These are phyloP conservation scores for Rhododendron molle DNA, from an alignment of 148 eudicot species.

Conservation along the genomic window DNA sequence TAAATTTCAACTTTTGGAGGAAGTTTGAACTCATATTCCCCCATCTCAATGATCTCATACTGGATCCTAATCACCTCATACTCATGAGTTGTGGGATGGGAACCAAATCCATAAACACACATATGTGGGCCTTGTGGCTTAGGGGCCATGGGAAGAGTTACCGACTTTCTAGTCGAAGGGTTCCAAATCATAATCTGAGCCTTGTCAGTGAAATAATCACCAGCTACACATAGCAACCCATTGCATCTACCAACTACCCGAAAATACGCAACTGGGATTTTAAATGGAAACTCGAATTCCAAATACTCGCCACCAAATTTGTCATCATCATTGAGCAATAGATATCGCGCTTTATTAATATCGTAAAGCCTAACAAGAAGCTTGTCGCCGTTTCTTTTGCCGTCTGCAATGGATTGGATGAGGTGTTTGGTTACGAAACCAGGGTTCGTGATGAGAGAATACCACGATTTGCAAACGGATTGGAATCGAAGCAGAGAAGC, in stretches of 20 bases:
- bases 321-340: constrained; percentile 6
- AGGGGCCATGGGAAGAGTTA: neutral
- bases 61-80: neutral
- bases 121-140: neutral
- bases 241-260: constrained; percentile 27
- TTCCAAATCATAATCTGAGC: constrained; percentile 28
- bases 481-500: neutral
- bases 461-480: constrained; percentile 6
- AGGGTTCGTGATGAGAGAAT: constrained; percentile 5
- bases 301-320: constrained; percentile 7
- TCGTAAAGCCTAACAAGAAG: neutral
- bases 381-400: no score
- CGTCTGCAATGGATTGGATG: neutral
- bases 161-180: constrained; percentile 19
- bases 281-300: constrained; percentile 22
- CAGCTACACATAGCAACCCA: constrained; percentile 27
- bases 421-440: neutral
- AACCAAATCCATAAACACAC: constrained; percentile 28
- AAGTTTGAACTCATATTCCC: neutral
- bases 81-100: constrained; percentile 1
- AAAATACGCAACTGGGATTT: constrained; percentile 16
- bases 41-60: neutral
- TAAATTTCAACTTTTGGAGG: neutral
- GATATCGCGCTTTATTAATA: constrained; percentile 15
- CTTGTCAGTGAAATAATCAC: neutral